Percentiles rank a stretch among this genome's conserved stretches.
phyloP scores from a whole-genome alignment of 768 basidiomycete genomes.

The Leccinum ochraceum region DNA sequence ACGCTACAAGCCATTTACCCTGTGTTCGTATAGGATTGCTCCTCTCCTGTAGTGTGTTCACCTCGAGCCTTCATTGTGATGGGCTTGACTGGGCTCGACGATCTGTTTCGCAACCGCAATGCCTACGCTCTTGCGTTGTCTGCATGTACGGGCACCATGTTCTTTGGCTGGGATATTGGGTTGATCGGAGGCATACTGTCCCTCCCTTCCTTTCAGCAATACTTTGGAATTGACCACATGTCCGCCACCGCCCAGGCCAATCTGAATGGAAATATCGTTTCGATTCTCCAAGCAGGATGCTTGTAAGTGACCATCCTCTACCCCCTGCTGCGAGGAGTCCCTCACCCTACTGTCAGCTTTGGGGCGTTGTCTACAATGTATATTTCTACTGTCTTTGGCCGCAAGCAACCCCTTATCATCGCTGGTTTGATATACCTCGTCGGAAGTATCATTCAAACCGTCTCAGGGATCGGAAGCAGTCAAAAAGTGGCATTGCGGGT shows the following conservation, averaged over 20 bases:
- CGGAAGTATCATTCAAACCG: slow-evolving; percentile 46
- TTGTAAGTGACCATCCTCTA: slow-evolving; percentile 38
- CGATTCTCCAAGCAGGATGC: slow-evolving; percentile 49
- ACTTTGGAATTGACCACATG: slow-evolving; percentile 47
- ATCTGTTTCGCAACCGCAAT: slow-evolving; percentile 39
- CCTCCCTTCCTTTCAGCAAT: slow-evolving; percentile 47
- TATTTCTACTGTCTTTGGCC: slow-evolving; percentile 44
- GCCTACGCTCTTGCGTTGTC: slow-evolving; percentile 48
- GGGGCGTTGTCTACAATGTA: slow-evolving; percentile 45
- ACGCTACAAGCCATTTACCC: too few relatives aligned
- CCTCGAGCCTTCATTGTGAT: slow-evolving; percentile 11
- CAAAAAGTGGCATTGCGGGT: slow-evolving; percentile 37
- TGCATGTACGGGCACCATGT: slow-evolving; percentile 48
- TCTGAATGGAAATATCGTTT: slow-evolving; percentile 53
- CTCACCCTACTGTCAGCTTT: slow-evolving; percentile 32
- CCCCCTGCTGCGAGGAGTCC: background rate
- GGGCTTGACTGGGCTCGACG: slow-evolving; percentile 26
- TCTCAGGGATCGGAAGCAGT: slow-evolving; percentile 44
- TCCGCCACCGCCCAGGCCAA: slow-evolving; percentile 38
- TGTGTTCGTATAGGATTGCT: background rate
- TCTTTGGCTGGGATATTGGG: slow-evolving; percentile 51
- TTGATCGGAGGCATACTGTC: slow-evolving; percentile 52
- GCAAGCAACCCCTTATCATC: slow-evolving; percentile 44
- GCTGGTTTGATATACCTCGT: slow-evolving; percentile 49
- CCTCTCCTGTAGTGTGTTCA: background rate